Percentiles rank a stretch among this genome's conserved stretches.
phyloP scores from a whole-genome alignment of 2,329 filamentous ascomycete genomes.

The Byssochlamys sp. region DNA sequence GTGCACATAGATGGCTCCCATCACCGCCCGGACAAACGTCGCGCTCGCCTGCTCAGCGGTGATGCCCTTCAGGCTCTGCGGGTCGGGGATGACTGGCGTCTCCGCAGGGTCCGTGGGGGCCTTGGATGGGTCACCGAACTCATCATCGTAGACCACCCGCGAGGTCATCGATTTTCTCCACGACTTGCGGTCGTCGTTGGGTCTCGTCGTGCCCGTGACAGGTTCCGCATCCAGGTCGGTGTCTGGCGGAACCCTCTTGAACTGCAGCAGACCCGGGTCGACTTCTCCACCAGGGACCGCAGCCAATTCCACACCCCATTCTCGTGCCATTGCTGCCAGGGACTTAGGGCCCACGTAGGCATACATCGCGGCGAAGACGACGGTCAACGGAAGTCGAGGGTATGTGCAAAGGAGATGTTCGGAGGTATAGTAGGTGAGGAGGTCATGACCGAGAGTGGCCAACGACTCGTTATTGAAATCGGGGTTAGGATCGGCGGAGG shows the following conservation, averaged over 20 bases:
- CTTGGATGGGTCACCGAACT: constrained; percentile 61
- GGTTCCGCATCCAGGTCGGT: constrained; percentile 29
- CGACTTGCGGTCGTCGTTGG: constrained; percentile 44
- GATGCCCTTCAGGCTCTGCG: constrained; percentile 21
- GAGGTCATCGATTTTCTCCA: constrained; percentile 64
- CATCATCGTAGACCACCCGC: constrained; percentile 70
- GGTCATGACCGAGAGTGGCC: constrained; percentile 66
- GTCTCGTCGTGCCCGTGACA: constrained; percentile 33
- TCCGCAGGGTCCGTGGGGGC: constrained; percentile 20
- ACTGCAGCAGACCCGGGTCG: constrained; percentile 82
- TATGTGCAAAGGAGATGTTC: constrained; percentile 83
- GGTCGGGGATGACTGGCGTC: constrained; percentile 8
- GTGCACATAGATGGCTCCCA: constrained; percentile 79
- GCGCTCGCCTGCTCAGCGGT: constrained; percentile 55
- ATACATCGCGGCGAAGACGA: constrained; percentile 75
- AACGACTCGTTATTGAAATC: constrained; percentile 84
- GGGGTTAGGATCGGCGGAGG: constrained; percentile 68
- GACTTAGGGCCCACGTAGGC: constrained; percentile 71
- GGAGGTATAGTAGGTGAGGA: constrained; percentile 79
- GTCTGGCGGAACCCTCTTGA: constrained; percentile 44
- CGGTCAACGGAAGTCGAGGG: constrained; percentile 79
- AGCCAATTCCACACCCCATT: constrained; percentile 90
- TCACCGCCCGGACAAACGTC: constrained; percentile 70
- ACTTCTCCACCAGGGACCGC: constrained; percentile 81
- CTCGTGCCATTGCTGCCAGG: constrained; percentile 60